These are phyloP conservation scores for Cyanophora paradoxa DNA, from an alignment of 78 protist genomes.

Conservation along the genomic window DNA sequence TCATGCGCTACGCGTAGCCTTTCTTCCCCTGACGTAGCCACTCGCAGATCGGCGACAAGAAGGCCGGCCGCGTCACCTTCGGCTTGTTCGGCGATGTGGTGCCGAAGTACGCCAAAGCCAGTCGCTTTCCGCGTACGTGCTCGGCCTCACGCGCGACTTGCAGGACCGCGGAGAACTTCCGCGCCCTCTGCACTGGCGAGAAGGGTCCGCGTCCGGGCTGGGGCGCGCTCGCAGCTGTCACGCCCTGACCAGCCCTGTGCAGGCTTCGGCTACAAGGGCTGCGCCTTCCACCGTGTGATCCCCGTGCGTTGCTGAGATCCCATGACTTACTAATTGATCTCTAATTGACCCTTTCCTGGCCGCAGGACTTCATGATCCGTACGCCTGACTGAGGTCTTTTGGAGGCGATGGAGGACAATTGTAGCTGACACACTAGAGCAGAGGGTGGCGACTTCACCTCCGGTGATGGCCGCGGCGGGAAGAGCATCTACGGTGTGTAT, in stretches of 20 bases:
- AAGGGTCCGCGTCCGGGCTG: conserved; percentile 22
- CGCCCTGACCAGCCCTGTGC: background rate
- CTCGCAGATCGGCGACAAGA: no score
- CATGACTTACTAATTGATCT: no score
- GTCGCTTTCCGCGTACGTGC: no score
- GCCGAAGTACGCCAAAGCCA: no score
- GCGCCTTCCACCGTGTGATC: conserved; percentile 44
- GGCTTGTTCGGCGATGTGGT: no score
- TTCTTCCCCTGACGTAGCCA: no score
- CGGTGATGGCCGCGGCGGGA: conserved; percentile 42
- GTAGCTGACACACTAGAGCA: background rate
- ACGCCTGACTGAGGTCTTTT: background rate
- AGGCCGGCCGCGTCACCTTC: no score
- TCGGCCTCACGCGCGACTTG: no score
- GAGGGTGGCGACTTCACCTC: conserved; percentile 28
- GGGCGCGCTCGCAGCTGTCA: no score
- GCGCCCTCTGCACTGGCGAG: conserved; percentile 44
- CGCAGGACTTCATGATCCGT: conserved; percentile 36
- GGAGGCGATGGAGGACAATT: background rate
- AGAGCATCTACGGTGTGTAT: conserved; percentile 25
- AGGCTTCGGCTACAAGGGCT: background rate
- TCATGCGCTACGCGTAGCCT: no score
- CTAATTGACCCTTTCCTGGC: no score
- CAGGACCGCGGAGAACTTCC: conserved; percentile 57
- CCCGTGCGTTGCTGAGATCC: no score